Evolutionary conservation across 768 basidiomycete species (phyloP).

Genomic region (Tricholoma sp.): DNA sequence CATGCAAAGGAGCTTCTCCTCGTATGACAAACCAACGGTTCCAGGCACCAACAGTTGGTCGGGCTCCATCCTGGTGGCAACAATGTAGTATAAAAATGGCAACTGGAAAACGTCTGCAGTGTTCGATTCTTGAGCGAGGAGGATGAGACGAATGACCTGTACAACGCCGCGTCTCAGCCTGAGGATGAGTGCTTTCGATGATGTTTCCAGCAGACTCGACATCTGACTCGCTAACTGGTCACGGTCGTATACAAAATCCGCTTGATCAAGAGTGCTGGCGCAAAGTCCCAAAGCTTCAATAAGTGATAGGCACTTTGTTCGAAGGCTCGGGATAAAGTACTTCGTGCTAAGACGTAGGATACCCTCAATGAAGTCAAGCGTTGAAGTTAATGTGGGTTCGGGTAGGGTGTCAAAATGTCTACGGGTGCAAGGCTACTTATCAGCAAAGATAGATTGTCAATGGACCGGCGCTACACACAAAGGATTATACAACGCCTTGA

Average conservation of each 20-base stretch:
- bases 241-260: too few relatives aligned
- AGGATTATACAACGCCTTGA: conserved; percentile 10
- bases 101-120: background rate
- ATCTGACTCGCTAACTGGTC: too few relatives aligned
- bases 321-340: background rate
- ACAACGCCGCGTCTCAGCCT: too few relatives aligned
- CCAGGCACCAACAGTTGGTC: background rate
- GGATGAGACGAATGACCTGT: background rate
- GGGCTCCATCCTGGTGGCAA: background rate
- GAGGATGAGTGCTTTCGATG: too few relatives aligned
- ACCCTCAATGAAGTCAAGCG: background rate
- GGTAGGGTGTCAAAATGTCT: background rate
- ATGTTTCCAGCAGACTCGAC: too few relatives aligned
- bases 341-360: background rate
- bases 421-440: background rate
- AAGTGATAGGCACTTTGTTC: background rate
- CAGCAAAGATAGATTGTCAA: background rate
- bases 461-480: background rate
- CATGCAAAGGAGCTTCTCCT: background rate
- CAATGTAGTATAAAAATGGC: background rate
- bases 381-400: background rate
- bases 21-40: background rate
- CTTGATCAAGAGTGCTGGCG: too few relatives aligned
- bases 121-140: background rate
- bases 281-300: background rate